Base-by-base conservation (phyloP, 2,329 filamentous ascomycete genomes). In the Sarocladiaceae sp. region DNA sequence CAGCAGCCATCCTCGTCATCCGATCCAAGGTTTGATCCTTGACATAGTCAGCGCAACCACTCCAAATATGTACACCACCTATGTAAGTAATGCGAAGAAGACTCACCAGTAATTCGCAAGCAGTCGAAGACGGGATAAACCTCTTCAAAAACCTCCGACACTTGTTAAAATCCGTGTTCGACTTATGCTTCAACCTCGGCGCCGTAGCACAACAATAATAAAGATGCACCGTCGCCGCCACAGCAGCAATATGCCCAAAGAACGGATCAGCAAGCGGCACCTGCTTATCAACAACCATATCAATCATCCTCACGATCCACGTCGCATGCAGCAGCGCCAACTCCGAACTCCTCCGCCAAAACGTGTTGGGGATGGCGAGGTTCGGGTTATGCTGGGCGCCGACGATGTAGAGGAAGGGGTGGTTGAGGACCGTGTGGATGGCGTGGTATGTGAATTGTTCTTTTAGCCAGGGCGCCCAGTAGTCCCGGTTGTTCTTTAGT, bases 221-320 rank as follows among this genome's bases (percentile, higher is more conserved):
- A 1, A 79, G 65, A 51, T 79, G 77, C 2, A 79, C 74, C 0
- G 75, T 79, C 0, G 76, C 76, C 1, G 77, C 76, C 31, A 79
- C 77, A 3, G 75, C 75, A 1, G 75, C 74, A 2, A 69, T 70
- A 39, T 79, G 75, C 0, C 73, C 76, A 29, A 79, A 76, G 58
- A 78, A 79, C 0, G 76, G 76, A 56, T 79, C 76, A 3, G 71
- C 71, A 7, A 79, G 63, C 3, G 68, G 68, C 10, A 78, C 64
- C 50, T 74, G 69, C 61, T 77, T 78, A 52, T 78, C 74, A 1
- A 72, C 64, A 1, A 77, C 71, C 76, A 79, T 78, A 46, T 78
- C 75, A 33, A 80, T 77, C 61, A 80, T 71, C 3, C 77, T 70
- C 13, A 76, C 75, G 36, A 79, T 72, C 77, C 77, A 80, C 0